A percentile compares a stretch with the other conserved stretches of the same genome.
Conservation (phyloP, 208 protist genomes). For the Trichomonas gallinae region DNA sequence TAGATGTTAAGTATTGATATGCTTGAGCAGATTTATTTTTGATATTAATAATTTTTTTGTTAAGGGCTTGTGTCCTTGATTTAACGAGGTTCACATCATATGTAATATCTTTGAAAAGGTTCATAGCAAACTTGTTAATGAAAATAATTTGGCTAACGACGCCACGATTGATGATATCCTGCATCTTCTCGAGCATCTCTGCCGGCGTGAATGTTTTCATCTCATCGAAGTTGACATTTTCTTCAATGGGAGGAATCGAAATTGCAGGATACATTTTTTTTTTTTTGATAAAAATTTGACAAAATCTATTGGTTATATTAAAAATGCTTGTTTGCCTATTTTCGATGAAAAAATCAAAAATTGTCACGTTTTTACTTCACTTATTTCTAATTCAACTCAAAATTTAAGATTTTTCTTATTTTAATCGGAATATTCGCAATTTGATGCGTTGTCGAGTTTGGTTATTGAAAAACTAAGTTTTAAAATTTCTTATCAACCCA, state of each 20-base stretch:
- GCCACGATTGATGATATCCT: background rate
- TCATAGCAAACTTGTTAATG: background rate
- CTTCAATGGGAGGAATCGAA: background rate
- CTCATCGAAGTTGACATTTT: background rate
- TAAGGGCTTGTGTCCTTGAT: background rate
- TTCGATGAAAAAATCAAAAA: background rate
- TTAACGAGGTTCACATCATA: background rate
- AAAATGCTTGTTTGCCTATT: too few species aligned
- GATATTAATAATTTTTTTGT: background rate
- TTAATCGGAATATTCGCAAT: too few species aligned
- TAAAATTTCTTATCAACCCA: too few species aligned
- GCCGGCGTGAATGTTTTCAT: background rate
- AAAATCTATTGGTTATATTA: background rate
- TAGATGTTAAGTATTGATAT: background rate
- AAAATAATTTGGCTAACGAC: background rate
- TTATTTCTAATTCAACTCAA: too few species aligned
- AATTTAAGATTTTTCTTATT: too few species aligned
- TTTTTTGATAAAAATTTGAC: background rate
- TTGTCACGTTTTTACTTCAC: too few species aligned
- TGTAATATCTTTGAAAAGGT: background rate
- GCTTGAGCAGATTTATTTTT: background rate
- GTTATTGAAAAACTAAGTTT: too few species aligned
- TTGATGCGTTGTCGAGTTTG: too few species aligned
- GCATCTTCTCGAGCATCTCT: background rate
- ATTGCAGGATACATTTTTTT: background rate